phyloP scores from a whole-genome alignment of 192 early-diverging fungal genomes.

The Coemansia sp. region DNA sequence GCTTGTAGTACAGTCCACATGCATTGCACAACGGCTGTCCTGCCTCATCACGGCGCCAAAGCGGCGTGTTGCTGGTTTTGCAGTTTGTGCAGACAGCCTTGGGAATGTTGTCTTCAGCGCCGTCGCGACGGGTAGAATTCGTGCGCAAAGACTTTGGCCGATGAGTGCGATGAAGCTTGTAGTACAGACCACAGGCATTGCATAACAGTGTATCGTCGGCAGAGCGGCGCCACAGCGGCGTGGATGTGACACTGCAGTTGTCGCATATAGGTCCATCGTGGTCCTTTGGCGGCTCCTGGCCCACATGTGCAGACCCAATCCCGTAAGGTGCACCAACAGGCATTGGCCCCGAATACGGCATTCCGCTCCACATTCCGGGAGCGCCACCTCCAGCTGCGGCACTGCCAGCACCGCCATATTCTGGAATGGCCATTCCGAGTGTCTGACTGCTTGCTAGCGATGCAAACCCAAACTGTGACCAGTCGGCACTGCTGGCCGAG shows the following conservation, averaged over 20 bases:
- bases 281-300: constrained; percentile 22
- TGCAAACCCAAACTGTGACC: constrained; percentile 49
- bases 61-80: constrained; percentile 80
- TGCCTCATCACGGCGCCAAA: constrained; percentile 90
- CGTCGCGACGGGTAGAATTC: constrained; percentile 62
- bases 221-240: constrained; percentile 90
- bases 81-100: constrained; percentile 75
- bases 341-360: constrained; percentile 37
- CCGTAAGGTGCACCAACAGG: constrained; percentile 32
- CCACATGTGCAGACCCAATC: constrained; percentile 15
- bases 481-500: constrained; percentile 44
- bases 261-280: constrained; percentile 59
- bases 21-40: constrained; percentile 97
- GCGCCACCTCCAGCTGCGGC: background rate
- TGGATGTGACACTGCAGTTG: constrained; percentile 80
- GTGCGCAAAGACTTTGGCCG: constrained; percentile 84
- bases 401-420: constrained; percentile 26
- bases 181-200: constrained; percentile 97
- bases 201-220: constrained; percentile 85
- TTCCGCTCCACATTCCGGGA: constrained; percentile 39
- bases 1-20: constrained; percentile 92
- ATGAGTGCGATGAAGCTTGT: constrained; percentile 86
- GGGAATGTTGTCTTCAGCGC: constrained; percentile 35
- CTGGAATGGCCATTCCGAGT: constrained; percentile 42
- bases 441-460: constrained; percentile 27